A percentile compares a stretch with the other conserved stretches of the same genome.
Conservation (phyloP, 441 rosid species). For the Mallotus repandus region DNA sequence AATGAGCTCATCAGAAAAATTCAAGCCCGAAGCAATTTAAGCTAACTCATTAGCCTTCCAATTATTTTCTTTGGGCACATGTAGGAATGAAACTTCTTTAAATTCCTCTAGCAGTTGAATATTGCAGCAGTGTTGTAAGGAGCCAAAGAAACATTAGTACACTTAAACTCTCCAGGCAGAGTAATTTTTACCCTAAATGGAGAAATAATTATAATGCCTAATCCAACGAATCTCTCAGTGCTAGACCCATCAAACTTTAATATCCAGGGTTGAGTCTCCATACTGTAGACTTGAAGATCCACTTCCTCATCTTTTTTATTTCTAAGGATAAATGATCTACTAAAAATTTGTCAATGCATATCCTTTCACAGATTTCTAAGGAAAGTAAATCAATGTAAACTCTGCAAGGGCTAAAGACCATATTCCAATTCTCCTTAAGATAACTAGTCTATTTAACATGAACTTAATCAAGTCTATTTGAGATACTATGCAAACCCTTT, state of each 20-base stretch:
- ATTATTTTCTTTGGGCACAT: no score
- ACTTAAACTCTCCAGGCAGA: no score
- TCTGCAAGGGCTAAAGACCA: neutral
- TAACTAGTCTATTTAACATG: neutral
- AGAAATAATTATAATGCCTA: neutral
- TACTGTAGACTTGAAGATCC: neutral
- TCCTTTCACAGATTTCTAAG: neutral
- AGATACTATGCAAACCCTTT: neutral
- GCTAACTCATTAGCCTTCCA: no score
- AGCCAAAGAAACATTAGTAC: no score
- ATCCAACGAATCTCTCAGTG: neutral
- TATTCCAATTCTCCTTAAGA: neutral
- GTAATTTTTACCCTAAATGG: neutral
- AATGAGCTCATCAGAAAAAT: no score
- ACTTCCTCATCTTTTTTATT: no score
- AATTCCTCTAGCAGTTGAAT: no score
- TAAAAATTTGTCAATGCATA: neutral
- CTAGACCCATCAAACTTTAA: neutral
- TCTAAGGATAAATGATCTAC: neutral
- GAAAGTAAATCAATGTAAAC: neutral
- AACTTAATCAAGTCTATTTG: neutral
- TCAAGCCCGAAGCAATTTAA: no score
- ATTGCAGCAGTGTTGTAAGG: no score
- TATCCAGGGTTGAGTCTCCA: neutral
- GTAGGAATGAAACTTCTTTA: no score